These are phyloP conservation scores for Anthracocystis setariae DNA, from an alignment of 1,284 basidiomycete species.

Conservation along the genomic window DNA sequence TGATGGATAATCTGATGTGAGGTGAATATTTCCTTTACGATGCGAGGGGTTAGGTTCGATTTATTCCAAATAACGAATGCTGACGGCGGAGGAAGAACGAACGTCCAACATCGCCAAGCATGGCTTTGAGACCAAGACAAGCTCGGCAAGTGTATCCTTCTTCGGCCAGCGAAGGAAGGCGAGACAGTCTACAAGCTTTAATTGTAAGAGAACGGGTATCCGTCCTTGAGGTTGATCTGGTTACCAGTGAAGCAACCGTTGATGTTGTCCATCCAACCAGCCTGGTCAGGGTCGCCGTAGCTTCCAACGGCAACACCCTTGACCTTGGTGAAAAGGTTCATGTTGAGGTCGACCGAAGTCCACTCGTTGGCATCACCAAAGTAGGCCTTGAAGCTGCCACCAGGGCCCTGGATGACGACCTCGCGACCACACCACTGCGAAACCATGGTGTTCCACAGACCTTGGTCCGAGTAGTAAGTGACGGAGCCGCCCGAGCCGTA, in stretches of 20 bases:
- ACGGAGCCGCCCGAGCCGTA: conserved; percentile 31
- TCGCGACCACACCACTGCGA: conserved; percentile 47
- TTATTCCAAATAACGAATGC: neutral
- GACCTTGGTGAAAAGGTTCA: conserved; percentile 41
- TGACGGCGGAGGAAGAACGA: neutral
- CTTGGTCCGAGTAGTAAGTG: conserved; percentile 45
- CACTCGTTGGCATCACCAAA: conserved; percentile 46
- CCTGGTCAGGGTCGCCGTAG: conserved; percentile 34
- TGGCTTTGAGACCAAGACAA: neutral
- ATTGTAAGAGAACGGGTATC: conserved; percentile 37
- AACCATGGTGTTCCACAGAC: conserved; percentile 36
- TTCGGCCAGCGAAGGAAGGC: conserved; percentile 16
- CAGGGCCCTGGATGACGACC: conserved; percentile 34
- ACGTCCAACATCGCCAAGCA: conserved; percentile 1
- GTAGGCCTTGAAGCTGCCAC: conserved; percentile 45
- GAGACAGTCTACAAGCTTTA: neutral
- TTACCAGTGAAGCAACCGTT: conserved; percentile 45
- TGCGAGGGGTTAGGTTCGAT: neutral
- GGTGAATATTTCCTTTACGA: conserved; percentile 2
- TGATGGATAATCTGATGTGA: too few species aligned
- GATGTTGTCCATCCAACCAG: conserved; percentile 37
- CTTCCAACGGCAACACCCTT: conserved; percentile 27
- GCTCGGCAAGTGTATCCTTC: neutral
- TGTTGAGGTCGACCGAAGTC: conserved; percentile 48
- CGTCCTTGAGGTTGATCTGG: conserved; percentile 31